Conservation (phyloP, 2,329 filamentous ascomycete species). For the Fusarium albosuccineum region DNA sequence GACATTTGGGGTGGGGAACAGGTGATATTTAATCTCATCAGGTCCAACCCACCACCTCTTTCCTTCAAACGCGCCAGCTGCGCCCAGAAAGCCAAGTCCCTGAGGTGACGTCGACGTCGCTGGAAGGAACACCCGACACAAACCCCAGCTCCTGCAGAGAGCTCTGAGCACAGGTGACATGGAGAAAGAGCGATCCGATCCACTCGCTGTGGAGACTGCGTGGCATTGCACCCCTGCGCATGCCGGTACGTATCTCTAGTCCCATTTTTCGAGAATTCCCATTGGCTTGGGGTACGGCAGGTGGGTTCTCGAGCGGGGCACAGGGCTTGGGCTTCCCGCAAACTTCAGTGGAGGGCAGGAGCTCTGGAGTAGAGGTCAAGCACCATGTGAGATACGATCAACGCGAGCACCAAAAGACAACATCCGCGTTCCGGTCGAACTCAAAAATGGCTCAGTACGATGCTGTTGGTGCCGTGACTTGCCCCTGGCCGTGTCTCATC, state of each 20-base stretch:
- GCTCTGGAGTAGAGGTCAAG: background rate
- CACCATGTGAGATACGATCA: constrained; percentile 26
- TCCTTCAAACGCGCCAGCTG: constrained; percentile 13
- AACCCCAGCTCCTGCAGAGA: constrained; percentile 11
- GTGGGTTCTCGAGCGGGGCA: constrained; percentile 17
- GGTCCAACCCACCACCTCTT: constrained; percentile 20
- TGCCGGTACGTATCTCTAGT: background rate
- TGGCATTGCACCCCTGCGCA: constrained; percentile 24
- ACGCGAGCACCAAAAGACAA: constrained; percentile 10
- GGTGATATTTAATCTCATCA: constrained; percentile 35
- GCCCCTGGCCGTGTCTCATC: background rate
- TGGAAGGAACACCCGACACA: constrained; percentile 8
- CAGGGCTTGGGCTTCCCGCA: constrained; percentile 35
- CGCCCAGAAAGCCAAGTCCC: constrained; percentile 19
- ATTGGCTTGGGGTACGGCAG: constrained; percentile 5
- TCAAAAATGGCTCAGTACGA: no score
- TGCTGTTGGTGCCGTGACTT: background rate
- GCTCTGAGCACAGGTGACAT: constrained; percentile 32
- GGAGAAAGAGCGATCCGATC: constrained; percentile 34
- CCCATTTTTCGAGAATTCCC: background rate
- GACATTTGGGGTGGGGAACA: constrained; percentile 18
- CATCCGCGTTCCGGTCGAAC: background rate
- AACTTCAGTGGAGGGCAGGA: constrained; percentile 7
- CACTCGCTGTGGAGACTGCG: constrained; percentile 21
- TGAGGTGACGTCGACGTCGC: constrained; percentile 34